Conservation (phyloP, 176 grass and related monocot genomes). For the Aechmea fasciata region DNA sequence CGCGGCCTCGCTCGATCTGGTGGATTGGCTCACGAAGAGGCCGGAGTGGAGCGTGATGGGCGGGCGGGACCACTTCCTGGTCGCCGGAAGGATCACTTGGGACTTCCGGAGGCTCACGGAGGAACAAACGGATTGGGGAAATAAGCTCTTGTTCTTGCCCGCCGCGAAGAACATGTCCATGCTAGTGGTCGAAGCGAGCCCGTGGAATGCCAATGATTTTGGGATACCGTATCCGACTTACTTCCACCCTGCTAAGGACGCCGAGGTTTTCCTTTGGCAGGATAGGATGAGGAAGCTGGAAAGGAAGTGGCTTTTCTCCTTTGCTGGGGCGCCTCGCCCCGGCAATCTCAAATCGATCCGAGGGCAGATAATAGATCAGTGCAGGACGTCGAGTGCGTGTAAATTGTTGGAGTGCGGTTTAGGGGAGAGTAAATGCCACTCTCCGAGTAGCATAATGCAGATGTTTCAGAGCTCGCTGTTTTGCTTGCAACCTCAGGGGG, state of each 20-base stretch:
- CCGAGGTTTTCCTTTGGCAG: constrained; percentile 79
- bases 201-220: constrained; percentile 93
- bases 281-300: constrained; percentile 87
- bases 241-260: constrained; percentile 83
- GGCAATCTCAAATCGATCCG: constrained; percentile 80
- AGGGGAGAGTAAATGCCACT: constrained; percentile 95
- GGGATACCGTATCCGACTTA: constrained; percentile 86
- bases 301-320: constrained; percentile 76
- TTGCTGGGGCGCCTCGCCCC: constrained; percentile 84
- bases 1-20: constrained; percentile 73
- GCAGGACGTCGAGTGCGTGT: constrained; percentile 57
- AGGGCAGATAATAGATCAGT: constrained; percentile 76
- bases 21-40: constrained; percentile 70
- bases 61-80: constrained; percentile 88
- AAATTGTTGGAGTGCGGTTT: constrained; percentile 87
- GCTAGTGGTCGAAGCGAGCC: constrained; percentile 93
- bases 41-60: constrained; percentile 88
- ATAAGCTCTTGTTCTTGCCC: constrained; percentile 79
- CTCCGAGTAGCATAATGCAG: constrained; percentile 80
- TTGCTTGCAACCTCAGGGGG: constrained; percentile 92
- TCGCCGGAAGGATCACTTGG: constrained; percentile 87
- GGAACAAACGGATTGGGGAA: constrained; percentile 70
- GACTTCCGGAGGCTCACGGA: constrained; percentile 86
- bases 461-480: constrained; percentile 96
- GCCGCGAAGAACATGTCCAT: constrained; percentile 92